Base-by-base conservation (phyloP, 2,329 filamentous ascomycete species). In the Geosmithia putterillii region DNA sequence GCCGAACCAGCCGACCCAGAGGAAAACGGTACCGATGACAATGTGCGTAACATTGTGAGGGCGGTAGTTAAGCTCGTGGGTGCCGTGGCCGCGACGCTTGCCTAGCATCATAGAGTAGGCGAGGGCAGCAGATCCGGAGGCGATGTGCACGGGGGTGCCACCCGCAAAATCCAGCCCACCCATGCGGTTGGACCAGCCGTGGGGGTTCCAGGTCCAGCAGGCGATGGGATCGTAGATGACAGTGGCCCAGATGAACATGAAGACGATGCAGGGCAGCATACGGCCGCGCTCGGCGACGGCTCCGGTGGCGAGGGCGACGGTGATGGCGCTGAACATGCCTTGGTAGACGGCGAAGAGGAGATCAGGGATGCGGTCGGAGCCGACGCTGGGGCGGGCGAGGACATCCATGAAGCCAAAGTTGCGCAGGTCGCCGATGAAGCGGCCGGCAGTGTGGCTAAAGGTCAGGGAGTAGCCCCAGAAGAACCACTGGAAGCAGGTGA, bases 1-100 rank as follows among this genome's bases (percentile, higher is more conserved):
- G 40, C 88, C 88, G 56, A 94, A 94, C 88, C 87, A 95, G 43
- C 88, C 88, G 15, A 94, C 84, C 87, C 88, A 95, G 15, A 95
- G 79, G 65, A 95, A 94, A 40, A 94, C 86, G 3, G 88, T 94
- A 23, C 88, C 88, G 44, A 94, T 83, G 42, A 94, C 86, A 52
- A 95, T 88, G 60, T 94, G 86, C 4, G 87, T 92, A 40, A 94
- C 86, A 54, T 94, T 94, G 68, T 95, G 88, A 9, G 88, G 88
- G 42, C 88, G 83, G 63, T 90, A 94, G 66, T 94, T 94, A 53
- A 94, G 71, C 60, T 90, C 86, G 57, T 88, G 82, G 22, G 86
- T 94, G 41, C 86, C 85, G 59, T 94, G 86, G 19, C 87, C 87
- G 47, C 81, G 73, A 49, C 86, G 75, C 66, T 89, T 92, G 55